Percentiles rank a stretch among this genome's conserved stretches.
These are phyloP conservation scores for Rhizophora apiculata DNA, from an alignment of 345 rosid genomes.

Conservation along the genomic window DNA sequence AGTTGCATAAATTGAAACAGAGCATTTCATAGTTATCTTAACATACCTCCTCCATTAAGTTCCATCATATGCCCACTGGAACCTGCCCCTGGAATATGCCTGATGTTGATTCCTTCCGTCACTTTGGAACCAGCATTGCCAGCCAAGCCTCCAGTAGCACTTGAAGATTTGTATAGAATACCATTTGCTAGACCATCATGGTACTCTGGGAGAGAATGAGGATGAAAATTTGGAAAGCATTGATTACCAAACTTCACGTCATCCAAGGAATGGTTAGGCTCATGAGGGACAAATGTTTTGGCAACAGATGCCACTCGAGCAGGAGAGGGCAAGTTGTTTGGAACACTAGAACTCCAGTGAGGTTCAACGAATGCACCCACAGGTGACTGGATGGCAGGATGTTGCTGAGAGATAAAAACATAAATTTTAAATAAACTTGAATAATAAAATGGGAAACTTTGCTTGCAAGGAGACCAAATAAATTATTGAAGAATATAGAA, in stretches of 20 bases:
- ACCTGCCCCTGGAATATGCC: constrained; percentile 48
- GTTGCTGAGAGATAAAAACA: constrained; percentile 37
- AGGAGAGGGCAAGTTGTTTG: constrained; percentile 63
- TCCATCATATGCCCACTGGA: constrained; percentile 42
- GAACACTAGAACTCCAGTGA: constrained; percentile 51
- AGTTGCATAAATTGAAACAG: constrained; percentile 6
- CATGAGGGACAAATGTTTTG: constrained; percentile 51
- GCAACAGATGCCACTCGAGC: constrained; percentile 48
- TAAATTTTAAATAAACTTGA: constrained; percentile 6
- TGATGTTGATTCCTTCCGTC: constrained; percentile 51
- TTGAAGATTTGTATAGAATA: constrained; percentile 51
- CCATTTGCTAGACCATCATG: constrained; percentile 57
- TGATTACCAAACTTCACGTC: constrained; percentile 55
- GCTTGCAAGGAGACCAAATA: constrained; percentile 1
- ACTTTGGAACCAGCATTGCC: constrained; percentile 16
- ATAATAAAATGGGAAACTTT: background rate
- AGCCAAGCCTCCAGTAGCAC: constrained; percentile 37
- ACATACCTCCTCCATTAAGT: constrained; percentile 44
- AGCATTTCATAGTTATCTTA: constrained; percentile 13
- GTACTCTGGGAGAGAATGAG: constrained; percentile 79
- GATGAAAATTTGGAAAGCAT: constrained; percentile 54
- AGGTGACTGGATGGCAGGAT: constrained; percentile 21
- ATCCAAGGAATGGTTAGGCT: constrained; percentile 47
- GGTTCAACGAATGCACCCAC: constrained; percentile 18
- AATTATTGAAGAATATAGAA: background rate